These are phyloP conservation scores for Oryza officinalis DNA, from an alignment of 176 grass and related monocot genomes.

Conservation along the genomic window DNA sequence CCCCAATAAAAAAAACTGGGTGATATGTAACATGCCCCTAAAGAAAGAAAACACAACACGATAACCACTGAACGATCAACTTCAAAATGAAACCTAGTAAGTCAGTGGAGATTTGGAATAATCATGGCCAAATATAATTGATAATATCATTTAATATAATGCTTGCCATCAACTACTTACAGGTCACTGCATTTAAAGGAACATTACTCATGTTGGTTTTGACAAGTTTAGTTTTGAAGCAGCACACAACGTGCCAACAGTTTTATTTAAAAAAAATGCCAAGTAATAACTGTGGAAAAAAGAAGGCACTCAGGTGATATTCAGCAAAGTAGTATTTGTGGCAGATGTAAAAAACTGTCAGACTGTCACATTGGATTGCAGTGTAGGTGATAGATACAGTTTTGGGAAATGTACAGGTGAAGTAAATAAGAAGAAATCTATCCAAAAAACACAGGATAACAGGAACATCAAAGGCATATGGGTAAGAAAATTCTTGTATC, in stretches of 20 bases:
- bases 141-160: not conserved
- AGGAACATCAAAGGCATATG: not conserved
- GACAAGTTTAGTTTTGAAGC: not conserved
- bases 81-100: not conserved
- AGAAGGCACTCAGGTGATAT: not conserved
- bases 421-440: conserved; percentile 21
- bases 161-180: not conserved
- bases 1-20: not conserved
- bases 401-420: not conserved
- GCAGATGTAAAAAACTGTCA: not conserved
- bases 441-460: not conserved
- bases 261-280: not conserved
- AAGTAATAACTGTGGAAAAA: not conserved
- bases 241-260: not conserved
- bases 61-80: conserved; percentile 13
- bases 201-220: not conserved
- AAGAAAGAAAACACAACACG: not conserved
- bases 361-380: not conserved
- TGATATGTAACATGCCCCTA: not conserved
- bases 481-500: not conserved
- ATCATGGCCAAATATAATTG: not conserved
- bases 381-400: not conserved
- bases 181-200: conserved; percentile 6
- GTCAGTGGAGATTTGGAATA: not conserved
- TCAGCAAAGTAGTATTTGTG: not conserved